Evolutionary conservation across 176 grass and related monocot genomes (phyloP), one percentile per base, ranked within the genome.

Genomic region (Oryza brachyantha): DNA sequence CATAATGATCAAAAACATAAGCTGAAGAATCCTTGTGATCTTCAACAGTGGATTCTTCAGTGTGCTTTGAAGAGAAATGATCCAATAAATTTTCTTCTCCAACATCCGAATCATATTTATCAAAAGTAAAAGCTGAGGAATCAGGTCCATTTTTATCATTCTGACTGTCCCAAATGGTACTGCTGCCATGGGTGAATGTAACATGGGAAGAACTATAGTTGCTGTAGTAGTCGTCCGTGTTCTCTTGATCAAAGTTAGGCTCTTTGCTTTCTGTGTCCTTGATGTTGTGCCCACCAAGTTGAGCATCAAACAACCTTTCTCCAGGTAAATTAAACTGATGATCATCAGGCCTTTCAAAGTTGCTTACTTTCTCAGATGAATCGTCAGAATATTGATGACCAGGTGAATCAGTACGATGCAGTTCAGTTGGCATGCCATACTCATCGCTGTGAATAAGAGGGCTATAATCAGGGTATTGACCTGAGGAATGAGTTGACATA

Each of bases 1-100:
- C 66, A 91, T 85, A 91, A 34, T 82, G 64, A 90, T 97, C 89
- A 86, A 94, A 97, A 57, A 74, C 39, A 40, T n/a, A n/a, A n/a
- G n/a, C n/a, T n/a, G n/a, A n/a, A 70, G 76, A 84, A 80, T 55
- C 55, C 70, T 64, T 64, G 35, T 70, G 57, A 61, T 76, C 76
- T 64, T 80, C 34, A n/a, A 66, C 10, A 75, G 11, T 60, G 66
- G 81, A 60, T 26, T 85, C 88, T 38, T 93, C 81, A 29, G 72
- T 87, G 72, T 83, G 73, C 76, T 79, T 83, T 83, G 72, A 78
- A 39, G 84, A 80, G 45, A 91, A 89, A 65, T 59, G 74, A 83
- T 88, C 91, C 19, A 86, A 81, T 29, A 93, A 70, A 75, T 90
- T 92, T 14, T 67, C 73, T 78, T 91, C 81, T 74, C 88, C 89